Percentiles rank a stretch among this genome's conserved stretches.
Conservation (phyloP, 306 rosid genomes). For the Trichosanthes cucumerina region DNA sequence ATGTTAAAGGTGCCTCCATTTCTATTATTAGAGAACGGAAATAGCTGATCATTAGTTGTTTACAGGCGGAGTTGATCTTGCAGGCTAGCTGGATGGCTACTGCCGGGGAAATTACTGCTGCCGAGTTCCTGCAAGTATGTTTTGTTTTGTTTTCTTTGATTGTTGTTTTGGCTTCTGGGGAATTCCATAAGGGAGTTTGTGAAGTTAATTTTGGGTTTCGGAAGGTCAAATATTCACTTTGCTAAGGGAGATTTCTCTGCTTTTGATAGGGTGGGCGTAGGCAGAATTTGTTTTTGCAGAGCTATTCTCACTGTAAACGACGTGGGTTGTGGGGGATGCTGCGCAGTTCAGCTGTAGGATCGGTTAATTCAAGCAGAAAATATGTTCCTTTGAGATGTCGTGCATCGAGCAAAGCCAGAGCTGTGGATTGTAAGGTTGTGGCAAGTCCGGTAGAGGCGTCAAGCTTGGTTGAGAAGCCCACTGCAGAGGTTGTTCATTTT, state of each 20-base stretch:
- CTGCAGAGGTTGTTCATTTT: slow-evolving; percentile 44
- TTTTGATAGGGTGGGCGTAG: slow-evolving; percentile 39
- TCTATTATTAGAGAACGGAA: neutral
- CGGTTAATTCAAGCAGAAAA: slow-evolving; percentile 12
- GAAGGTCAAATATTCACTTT: neutral
- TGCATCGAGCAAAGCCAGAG: slow-evolving; percentile 38
- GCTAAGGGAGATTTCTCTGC: neutral
- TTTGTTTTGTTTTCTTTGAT: slow-evolving; percentile 4
- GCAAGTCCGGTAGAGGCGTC: slow-evolving; percentile 30
- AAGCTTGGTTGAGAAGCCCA: slow-evolving; percentile 36
- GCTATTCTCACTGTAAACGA: slow-evolving; percentile 24
- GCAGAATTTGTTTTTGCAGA: slow-evolving; percentile 29
- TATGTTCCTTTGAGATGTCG: slow-evolving; percentile 33
- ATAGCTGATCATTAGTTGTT: neutral
- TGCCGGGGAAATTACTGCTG: slow-evolving; percentile 35
- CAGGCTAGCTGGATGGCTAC: slow-evolving; percentile 23
- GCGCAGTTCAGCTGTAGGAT: neutral
- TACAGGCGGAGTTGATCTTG: neutral
- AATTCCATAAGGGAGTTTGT: neutral
- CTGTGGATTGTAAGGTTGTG: slow-evolving; percentile 36
- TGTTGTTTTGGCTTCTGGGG: neutral
- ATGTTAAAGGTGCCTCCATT: neutral
- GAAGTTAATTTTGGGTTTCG: neutral
- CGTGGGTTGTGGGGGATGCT: slow-evolving; percentile 39
- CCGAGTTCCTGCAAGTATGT: slow-evolving; percentile 47